These are phyloP conservation scores for Ophiostoma himal-ulmi DNA, from an alignment of 2,329 filamentous ascomycete genomes.

Conservation along the genomic window DNA sequence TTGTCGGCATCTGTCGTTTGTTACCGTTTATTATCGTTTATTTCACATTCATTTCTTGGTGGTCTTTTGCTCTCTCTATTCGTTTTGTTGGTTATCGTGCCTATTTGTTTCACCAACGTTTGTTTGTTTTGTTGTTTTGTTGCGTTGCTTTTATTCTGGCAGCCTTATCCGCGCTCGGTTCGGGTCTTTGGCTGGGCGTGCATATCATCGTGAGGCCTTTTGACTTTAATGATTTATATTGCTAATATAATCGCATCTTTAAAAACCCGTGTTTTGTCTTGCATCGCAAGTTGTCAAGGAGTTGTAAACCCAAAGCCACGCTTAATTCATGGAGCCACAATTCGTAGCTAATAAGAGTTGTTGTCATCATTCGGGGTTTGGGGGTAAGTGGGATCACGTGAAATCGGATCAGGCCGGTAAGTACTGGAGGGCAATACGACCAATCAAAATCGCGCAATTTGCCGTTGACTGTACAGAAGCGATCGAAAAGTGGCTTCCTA, in stretches of 20 bases:
- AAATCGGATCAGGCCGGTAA: constrained; percentile 26
- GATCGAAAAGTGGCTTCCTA: constrained; percentile 8
- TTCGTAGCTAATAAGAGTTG: background rate
- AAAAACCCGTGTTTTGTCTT: background rate
- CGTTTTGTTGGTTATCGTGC: background rate
- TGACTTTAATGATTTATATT: background rate
- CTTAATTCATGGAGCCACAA: background rate
- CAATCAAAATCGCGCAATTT: constrained; percentile 28
- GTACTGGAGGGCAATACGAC: background rate
- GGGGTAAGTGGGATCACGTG: constrained; percentile 21
- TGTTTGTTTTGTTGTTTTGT: background rate
- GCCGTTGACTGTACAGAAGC: constrained; percentile 19
- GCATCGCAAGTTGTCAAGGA: background rate
- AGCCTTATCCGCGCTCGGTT: background rate
- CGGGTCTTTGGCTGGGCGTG: background rate
- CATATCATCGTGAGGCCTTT: background rate
- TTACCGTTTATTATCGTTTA: background rate
- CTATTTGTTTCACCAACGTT: background rate
- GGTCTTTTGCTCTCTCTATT: background rate
- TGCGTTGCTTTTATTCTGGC: background rate
- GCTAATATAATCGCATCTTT: background rate
- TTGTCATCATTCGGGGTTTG: constrained; percentile 4
- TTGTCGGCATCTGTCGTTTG: background rate
- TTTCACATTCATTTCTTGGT: background rate
- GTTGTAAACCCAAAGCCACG: background rate